Conservation (phyloP, 2,329 filamentous ascomycete species). For the Phaeosphaeria sp. region DNA sequence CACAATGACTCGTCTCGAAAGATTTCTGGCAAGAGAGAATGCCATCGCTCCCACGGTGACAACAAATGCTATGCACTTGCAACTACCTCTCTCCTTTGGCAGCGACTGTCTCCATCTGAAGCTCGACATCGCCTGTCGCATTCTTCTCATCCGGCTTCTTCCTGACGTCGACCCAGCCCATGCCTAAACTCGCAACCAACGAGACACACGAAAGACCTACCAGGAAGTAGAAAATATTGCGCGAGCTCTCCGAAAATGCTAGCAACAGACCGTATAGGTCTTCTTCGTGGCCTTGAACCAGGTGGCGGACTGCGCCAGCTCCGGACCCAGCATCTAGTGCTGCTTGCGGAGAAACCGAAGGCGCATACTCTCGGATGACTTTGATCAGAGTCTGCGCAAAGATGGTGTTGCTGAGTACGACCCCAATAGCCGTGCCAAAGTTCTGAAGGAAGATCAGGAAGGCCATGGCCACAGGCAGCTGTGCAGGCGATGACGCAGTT, state of each 20-base stretch:
- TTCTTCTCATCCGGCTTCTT: conserved; percentile 14
- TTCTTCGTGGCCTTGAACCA: conserved; percentile 21
- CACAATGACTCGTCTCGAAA: too few relatives aligned
- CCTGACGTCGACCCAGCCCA: conserved; percentile 35
- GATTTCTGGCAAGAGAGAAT: too few relatives aligned
- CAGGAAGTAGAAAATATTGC: conserved; percentile 34
- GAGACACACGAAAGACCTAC: conserved; percentile 16
- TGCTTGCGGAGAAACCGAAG: conserved; percentile 25
- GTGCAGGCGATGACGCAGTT: conserved; percentile 26
- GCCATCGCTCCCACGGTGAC: neutral
- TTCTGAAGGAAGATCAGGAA: conserved; percentile 47
- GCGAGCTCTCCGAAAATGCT: conserved; percentile 31
- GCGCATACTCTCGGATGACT: conserved; percentile 24
- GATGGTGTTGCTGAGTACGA: conserved; percentile 37
- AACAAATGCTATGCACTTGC: neutral
- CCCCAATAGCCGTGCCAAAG: conserved; percentile 38
- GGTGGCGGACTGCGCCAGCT: conserved; percentile 25
- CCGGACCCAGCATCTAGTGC: conserved; percentile 33
- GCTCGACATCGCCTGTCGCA: neutral
- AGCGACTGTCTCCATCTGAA: neutral
- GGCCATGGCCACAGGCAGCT: conserved; percentile 41
- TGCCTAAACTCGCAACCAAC: conserved; percentile 21
- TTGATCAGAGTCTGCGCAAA: conserved; percentile 31
- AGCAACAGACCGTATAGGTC: conserved; percentile 28
- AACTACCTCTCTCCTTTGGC: neutral